Base-by-base conservation (phyloP, 192 early-diverging fungal genomes). In the Borealophlyctis nickersoniae region DNA sequence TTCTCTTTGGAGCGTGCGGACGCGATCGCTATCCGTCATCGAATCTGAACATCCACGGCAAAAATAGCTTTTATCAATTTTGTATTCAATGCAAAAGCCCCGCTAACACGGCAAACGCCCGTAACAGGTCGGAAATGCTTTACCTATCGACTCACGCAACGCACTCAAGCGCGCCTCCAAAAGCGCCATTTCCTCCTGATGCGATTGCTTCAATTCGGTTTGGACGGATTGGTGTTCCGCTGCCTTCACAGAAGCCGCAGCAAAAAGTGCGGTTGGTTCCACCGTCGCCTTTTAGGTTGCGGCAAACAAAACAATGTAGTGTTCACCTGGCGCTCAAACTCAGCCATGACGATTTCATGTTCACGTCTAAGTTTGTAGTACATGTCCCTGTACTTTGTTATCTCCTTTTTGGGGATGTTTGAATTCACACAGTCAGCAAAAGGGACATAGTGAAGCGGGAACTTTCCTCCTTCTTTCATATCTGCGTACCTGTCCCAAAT, bases 371-470 rank as follows among this genome's bases (percentile, higher is more conserved):
- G 32, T 35, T 63, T 56, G 56, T 77, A 74, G 60, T 74, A 74
- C 52, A 71, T 28, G 9, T 35, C 50, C 9, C 76, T 63, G 48
- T 67, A 77, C 56, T 74, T 74, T 34, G 54, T 68, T 28, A 36
- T 54, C 24, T 77, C 76, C 62, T 67, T 27, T 9, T n/a, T n/a
- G n/a, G n/a, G n/a, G n/a, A n/a, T n/a, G n/a, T n/a, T n/a, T n/a
- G n/a, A n/a, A n/a, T n/a, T n/a, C n/a, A n/a, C n/a, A n/a, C n/a
- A n/a, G n/a, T n/a, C n/a, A n/a, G n/a, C n/a, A n/a, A 26, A 24
- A 78, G 24, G 48, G 75, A 68, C 11, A 71, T 70, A 22, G 72
- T 45, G 39, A 76, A n/a, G n/a, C n/a, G n/a, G n/a, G n/a, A n/a
- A n/a, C n/a, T n/a, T n/a, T n/a, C n/a, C n/a, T 19, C 29, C 76